phyloP scores from a whole-genome alignment of 1,284 basidiomycete species.

The Malassezia arunalokei region DNA sequence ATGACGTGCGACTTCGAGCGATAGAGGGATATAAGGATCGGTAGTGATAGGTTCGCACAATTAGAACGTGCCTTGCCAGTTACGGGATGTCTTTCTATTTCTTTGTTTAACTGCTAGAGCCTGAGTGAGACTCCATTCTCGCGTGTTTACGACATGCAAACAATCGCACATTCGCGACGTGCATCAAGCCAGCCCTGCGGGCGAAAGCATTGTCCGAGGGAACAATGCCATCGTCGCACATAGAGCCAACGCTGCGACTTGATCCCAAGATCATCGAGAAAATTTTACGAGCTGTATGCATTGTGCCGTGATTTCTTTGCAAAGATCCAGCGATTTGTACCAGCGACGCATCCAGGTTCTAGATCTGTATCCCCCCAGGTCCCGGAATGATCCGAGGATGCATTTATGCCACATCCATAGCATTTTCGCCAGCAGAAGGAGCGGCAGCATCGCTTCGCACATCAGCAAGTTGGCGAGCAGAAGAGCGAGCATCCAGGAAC shows the following conservation, averaged over 20 bases:
- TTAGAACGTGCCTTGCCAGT: slow-evolving; percentile 30
- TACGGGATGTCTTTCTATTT: slow-evolving; percentile 24
- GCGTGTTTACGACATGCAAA: slow-evolving; percentile 27
- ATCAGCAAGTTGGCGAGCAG: slow-evolving; percentile 15
- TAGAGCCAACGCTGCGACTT: background rate
- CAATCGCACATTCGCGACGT: slow-evolving; percentile 27
- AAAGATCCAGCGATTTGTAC: background rate
- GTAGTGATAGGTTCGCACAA: slow-evolving; percentile 28
- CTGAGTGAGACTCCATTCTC: slow-evolving; percentile 31
- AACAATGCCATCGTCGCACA: background rate
- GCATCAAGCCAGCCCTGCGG: background rate
- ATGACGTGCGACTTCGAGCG: too few species aligned
- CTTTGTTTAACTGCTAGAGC: slow-evolving; percentile 26
- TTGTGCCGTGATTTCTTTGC: slow-evolving; percentile 32
- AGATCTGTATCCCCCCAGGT: slow-evolving; percentile 2
- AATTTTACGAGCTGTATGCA: slow-evolving; percentile 18
- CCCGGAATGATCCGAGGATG: background rate
- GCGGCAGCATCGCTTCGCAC: background rate
- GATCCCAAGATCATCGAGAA: slow-evolving; percentile 8
- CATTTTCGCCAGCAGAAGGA: background rate
- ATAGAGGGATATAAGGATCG: slow-evolving; percentile 22
- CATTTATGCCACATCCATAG: slow-evolving; percentile 13
- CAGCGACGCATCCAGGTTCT: too few species aligned
- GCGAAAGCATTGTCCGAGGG: background rate
- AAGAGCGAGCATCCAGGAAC: slow-evolving; percentile 76